Conservation (phyloP, 371 early-diverging fungal species). For the Mortierella sp. region DNA sequence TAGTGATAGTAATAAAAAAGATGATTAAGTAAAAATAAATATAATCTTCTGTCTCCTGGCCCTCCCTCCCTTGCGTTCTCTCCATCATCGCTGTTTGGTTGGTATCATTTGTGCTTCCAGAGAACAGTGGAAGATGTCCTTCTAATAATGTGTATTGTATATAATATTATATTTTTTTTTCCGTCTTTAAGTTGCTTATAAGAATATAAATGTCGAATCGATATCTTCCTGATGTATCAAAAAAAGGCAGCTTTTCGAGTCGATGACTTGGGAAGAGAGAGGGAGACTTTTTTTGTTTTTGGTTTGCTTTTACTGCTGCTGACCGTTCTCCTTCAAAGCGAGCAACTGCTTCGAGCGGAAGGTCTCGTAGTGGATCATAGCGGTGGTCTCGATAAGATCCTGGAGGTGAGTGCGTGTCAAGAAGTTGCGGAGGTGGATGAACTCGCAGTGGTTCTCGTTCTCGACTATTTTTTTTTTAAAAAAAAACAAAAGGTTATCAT, state of each 20-base stretch:
- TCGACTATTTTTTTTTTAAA: slow-evolving; percentile 64
- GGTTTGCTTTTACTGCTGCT: slow-evolving; percentile 31
- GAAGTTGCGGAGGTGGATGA: slow-evolving; percentile 87
- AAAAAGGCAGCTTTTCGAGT: background rate
- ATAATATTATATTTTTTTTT: slow-evolving; percentile 3
- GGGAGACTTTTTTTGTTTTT: too few species aligned
- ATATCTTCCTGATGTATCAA: background rate
- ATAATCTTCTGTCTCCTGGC: background rate
- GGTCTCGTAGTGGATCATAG: slow-evolving; percentile 90
- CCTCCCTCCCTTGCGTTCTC: background rate
- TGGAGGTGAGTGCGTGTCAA: slow-evolving; percentile 88
- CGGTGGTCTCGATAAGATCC: slow-evolving; percentile 89
- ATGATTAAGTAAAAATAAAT: background rate
- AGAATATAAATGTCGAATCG: background rate
- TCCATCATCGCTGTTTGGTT: background rate
- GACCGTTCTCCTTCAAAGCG: slow-evolving; percentile 82
- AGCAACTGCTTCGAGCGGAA: slow-evolving; percentile 91
- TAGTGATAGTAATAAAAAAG: background rate
- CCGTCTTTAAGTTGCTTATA: slow-evolving; percentile 1
- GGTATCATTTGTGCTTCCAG: slow-evolving; percentile 12
- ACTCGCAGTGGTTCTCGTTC: slow-evolving; percentile 82
- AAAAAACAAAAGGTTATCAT: background rate
- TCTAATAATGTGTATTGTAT: slow-evolving; percentile 3
- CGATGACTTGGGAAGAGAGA: slow-evolving; percentile 11
- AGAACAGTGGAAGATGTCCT: background rate